Evolutionary conservation across 2,329 filamentous ascomycete genomes (phyloP), one percentile per base, ranked within the genome.

Genomic region (Dactylellina haptotyla): DNA sequence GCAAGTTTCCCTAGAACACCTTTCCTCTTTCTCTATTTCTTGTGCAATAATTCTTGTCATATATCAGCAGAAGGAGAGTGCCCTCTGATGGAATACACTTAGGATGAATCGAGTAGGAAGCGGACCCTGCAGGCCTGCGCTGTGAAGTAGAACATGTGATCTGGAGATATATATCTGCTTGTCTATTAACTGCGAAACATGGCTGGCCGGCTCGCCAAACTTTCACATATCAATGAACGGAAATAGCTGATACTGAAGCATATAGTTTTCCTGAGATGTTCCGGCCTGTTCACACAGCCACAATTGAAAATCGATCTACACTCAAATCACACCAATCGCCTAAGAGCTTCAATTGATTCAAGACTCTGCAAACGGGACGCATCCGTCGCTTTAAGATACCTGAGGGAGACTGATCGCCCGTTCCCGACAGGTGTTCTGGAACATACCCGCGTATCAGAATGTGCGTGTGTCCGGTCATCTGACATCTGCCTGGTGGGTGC

Each of bases 371-470:
- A 46, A 25, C 8, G 10, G 5, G 6, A 8, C 16, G 5, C 5
- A 4, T 41, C 45, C 23, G n/a, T 34, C 25, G 3, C 4, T 46
- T 34, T 37, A 48, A 65, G 25, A 65, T 53, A 43, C 26, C 14
- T 20, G 23, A 53, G 45, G 61, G 39, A 26, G n/a, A 8, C 37
- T 57, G 61, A 65, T 65, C 50, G 50, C 50, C 50, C 25, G n/a
- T 39, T 56, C 34, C 39, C 20, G 8, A 65, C 57, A 28, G 30
- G 43, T 50, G 6, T 39, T 39, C 61, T 65, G 50, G 61, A 65
- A 65, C 61, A 65, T 65, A 48, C 23, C 61, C 61, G 50, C 46
- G 61, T 57, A 65, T 65, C 39, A 65, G 34, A 48, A 56, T 65
- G n/a, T 20, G 58, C 39, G n/a, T n/a, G n/a, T 32, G 23, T 48